Percentiles rank a stretch among this genome's conserved stretches.
These are phyloP conservation scores for Marchantia paleacea DNA, from an alignment of 225 moss, liverwort and hornwort genomes.

Conservation along the genomic window DNA sequence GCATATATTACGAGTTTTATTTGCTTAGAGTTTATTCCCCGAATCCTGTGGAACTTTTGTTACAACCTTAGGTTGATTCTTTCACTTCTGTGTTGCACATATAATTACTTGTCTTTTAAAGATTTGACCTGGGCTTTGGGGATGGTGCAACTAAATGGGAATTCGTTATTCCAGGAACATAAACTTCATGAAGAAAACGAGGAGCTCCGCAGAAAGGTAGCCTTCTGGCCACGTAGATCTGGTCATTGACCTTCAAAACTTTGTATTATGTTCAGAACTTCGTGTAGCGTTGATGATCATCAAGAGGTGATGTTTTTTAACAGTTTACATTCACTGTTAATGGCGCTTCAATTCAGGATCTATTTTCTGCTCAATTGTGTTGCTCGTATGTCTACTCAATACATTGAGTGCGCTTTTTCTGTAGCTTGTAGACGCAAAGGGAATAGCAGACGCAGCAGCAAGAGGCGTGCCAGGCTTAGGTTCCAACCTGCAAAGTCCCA, in stretches of 20 bases:
- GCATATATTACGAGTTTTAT: too few relatives aligned
- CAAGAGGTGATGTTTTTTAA: too few relatives aligned
- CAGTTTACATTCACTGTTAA: too few relatives aligned
- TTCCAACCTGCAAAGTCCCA: constrained; percentile 46
- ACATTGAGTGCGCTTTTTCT: background rate
- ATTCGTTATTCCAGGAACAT: constrained; percentile 26
- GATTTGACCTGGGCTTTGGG: background rate
- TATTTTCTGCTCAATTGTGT: background rate
- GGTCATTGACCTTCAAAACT: too few relatives aligned
- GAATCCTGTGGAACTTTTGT: too few relatives aligned
- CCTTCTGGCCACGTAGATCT: too few relatives aligned
- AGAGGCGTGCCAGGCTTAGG: constrained; percentile 57
- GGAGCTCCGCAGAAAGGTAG: constrained; percentile 75
- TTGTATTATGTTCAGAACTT: too few relatives aligned
- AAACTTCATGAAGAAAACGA: constrained; percentile 70
- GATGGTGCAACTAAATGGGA: background rate
- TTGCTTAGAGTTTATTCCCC: too few relatives aligned
- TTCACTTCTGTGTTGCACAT: too few relatives aligned
- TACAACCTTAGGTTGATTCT: too few relatives aligned
- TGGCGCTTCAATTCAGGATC: too few relatives aligned
- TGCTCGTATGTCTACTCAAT: background rate
- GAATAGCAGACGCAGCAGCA: constrained; percentile 63
- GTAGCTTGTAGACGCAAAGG: constrained; percentile 84
- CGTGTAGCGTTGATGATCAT: too few relatives aligned
- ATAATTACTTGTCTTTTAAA: background rate